Conservation (phyloP, 176 grass and related monocot species). For the Oryza punctata region DNA sequence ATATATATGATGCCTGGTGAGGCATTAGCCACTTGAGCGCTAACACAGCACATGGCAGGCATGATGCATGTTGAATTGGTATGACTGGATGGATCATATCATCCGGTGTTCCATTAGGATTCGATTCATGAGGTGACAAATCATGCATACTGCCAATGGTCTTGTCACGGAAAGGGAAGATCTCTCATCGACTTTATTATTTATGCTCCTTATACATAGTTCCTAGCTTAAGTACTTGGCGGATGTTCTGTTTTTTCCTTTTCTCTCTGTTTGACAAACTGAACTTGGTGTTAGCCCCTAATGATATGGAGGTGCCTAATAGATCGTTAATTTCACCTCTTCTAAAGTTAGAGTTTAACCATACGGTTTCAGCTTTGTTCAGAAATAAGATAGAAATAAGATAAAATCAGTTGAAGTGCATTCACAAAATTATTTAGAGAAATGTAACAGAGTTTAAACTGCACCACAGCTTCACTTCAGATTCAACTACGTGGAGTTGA, state of each 20-base stretch:
- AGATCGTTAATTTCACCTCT: too few relatives aligned
- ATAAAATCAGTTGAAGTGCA: rapidly evolving
- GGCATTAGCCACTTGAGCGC: background rate
- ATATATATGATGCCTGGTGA: background rate
- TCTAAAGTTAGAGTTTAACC: too few relatives aligned
- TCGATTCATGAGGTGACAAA: background rate
- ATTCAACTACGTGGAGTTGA: too few relatives aligned
- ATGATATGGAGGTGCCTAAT: too few relatives aligned
- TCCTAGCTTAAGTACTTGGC: background rate
- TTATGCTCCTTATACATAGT: background rate
- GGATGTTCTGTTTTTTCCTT: too few relatives aligned
- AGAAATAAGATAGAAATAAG: too few relatives aligned
- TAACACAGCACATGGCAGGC: conserved; percentile 1
- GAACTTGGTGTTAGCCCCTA: too few relatives aligned
- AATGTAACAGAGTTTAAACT: too few relatives aligned
- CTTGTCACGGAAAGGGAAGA: background rate
- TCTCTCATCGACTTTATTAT: background rate
- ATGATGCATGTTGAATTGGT: background rate
- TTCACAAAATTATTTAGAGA: too few relatives aligned
- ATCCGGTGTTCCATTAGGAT: background rate
- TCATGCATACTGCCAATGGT: background rate
- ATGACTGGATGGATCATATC: background rate
- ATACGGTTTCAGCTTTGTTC: too few relatives aligned
- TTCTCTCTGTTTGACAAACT: too few relatives aligned
- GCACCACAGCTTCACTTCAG: rapidly evolving